Conservation (phyloP, 768 basidiomycete genomes). For the Phanerodontia chrysosporium region DNA sequence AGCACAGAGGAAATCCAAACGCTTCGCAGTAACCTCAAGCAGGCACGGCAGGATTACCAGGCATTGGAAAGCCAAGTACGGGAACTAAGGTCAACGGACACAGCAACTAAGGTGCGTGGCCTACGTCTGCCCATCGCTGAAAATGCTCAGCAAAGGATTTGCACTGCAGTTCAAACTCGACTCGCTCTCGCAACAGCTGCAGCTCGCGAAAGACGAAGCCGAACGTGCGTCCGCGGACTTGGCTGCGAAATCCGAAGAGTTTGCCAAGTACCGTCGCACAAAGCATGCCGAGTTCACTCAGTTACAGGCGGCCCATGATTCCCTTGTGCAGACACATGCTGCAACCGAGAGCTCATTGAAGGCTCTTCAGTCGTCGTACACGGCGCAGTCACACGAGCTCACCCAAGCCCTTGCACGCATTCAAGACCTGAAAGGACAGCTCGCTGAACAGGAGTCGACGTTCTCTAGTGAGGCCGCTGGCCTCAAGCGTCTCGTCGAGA, state of each 20-base stretch:
- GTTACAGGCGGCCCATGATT: slow-evolving; percentile 75
- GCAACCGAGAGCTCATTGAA: slow-evolving; percentile 67
- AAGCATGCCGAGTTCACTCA: slow-evolving; percentile 76
- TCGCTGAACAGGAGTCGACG: slow-evolving; percentile 82
- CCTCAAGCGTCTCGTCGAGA: slow-evolving; percentile 67
- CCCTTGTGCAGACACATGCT: slow-evolving; percentile 61
- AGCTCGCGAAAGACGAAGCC: slow-evolving; percentile 72
- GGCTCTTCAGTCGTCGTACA: slow-evolving; percentile 67
- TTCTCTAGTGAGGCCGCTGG: slow-evolving; percentile 76
- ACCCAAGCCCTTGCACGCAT: slow-evolving; percentile 72
- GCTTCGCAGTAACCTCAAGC: slow-evolving; percentile 64
- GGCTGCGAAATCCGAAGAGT: slow-evolving; percentile 72
- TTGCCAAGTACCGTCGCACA: slow-evolving; percentile 72
- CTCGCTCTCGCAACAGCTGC: slow-evolving; percentile 75
- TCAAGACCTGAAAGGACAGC: slow-evolving; percentile 68
- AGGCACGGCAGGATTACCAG: slow-evolving; percentile 72
- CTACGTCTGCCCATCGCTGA: slow-evolving; percentile 5
- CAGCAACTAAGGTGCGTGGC: slow-evolving; percentile 62
- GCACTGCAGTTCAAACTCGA: slow-evolving; percentile 75
- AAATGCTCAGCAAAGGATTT: background rate
- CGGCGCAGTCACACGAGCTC: slow-evolving; percentile 68
- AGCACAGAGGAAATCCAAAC: slow-evolving; percentile 66
- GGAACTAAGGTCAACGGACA: slow-evolving; percentile 70
- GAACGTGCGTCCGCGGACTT: slow-evolving; percentile 70
- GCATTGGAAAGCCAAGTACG: slow-evolving; percentile 62